Evolutionary conservation across 305 asterid genomes (phyloP), one percentile per base, ranked within the genome.

Genomic region (Fraxinus albicans): DNA sequence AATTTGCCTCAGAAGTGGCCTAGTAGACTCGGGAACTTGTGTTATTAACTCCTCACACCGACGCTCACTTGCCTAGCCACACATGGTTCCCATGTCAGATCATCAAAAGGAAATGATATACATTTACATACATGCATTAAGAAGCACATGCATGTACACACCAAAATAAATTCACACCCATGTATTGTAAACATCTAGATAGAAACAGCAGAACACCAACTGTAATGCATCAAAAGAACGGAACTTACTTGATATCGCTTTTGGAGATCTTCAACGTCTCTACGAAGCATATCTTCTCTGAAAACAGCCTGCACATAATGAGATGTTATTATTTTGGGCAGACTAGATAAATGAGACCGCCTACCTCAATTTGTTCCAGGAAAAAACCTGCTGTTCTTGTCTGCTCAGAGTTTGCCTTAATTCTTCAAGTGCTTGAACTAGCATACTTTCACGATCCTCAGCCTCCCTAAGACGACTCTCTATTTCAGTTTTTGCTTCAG

Each of bases 11-110:
- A 95, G 91, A 87, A 95, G 98, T 77, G 98, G 98, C 82, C 98
- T 92, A 69, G 98, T 95, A 82, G 98, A 95, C 77, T 95, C 98
- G 40, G 98, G 98, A 88, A 95, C 97, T 86, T 95, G 98, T 0
- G 97, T 91, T 77, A 95, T 88, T 88, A 95, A 88, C 93, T 95
- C 98, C 90, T 95, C 98, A 42, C 98, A 93, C 82, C 98, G 89
- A 78, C 97, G 96, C 81, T 95, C 98, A 86, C 98, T 95, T 60
- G 97, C 97, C 98, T 95, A 65, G 83, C 79, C 72, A 89, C 29
- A 79, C 81, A 65, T 34, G 70, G 42, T 38, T 77, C 25, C 5
- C 12, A 50, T 36, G 63, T 87, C 78, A 85, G 84, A 76, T 15
- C 80, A 77, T 23, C n/a, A 12, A 17, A 42, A 21, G 29, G 72